These are phyloP conservation scores for Phaeodactylum tricornutum DNA, from an alignment of 108 stramenopile genomes.

Conservation along the genomic window DNA sequence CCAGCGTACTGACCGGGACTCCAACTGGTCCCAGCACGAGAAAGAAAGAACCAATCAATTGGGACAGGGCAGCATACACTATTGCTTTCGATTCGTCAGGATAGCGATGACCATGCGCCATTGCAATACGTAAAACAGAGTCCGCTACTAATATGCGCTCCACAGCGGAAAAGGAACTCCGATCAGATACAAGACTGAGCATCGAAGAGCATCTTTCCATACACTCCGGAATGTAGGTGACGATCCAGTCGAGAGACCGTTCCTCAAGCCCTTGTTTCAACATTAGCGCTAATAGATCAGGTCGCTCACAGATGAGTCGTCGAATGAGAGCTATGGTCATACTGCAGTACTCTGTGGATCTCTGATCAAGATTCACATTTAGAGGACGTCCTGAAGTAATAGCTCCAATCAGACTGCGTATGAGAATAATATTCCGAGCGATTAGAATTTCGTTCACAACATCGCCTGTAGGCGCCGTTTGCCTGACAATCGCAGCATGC, in stretches of 20 bases:
- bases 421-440: conserved; percentile 34
- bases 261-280: conserved; percentile 51
- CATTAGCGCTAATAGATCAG: conserved; percentile 46
- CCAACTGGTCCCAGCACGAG: conserved; percentile 59
- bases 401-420: conserved; percentile 7
- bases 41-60: conserved; percentile 51
- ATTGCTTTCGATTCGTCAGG: conserved; percentile 33
- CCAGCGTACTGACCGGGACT: conserved; percentile 58
- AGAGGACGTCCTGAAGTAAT: too few species aligned
- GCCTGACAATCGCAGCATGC: conserved; percentile 26
- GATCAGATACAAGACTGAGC: conserved; percentile 28
- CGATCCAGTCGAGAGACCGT: conserved; percentile 44
- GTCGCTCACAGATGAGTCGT: conserved; percentile 18
- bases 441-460: conserved; percentile 34
- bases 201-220: conserved; percentile 37
- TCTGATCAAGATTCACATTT: too few species aligned
- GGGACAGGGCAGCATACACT: conserved; percentile 25
- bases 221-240: conserved; percentile 58
- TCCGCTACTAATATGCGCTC: conserved; percentile 52
- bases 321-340: too few species aligned
- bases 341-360: too few species aligned
- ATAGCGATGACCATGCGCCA: conserved; percentile 37
- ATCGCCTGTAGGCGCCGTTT: conserved; percentile 7
- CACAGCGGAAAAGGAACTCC: conserved; percentile 33
- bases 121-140: conserved; percentile 40